phyloP scores from a whole-genome alignment of 768 basidiomycete genomes.

The Stropharia rugosoannulata region DNA sequence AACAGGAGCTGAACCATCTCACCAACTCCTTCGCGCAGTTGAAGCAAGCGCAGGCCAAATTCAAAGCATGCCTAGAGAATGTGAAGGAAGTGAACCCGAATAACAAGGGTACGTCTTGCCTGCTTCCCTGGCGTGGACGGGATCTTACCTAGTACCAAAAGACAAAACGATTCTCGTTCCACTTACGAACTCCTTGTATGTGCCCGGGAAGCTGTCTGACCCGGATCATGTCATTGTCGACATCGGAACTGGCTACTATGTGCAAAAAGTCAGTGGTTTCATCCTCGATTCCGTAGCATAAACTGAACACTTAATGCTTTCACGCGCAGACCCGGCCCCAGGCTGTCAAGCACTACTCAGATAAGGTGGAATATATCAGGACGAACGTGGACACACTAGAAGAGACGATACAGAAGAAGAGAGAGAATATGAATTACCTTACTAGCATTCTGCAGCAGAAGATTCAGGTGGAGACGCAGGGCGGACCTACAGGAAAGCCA shows the following conservation, averaged over 20 bases:
- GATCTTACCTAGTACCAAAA: slow-evolving; percentile 26
- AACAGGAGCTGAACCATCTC: slow-evolving; percentile 90
- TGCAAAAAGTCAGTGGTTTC: slow-evolving; percentile 72
- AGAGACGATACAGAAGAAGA: slow-evolving; percentile 87
- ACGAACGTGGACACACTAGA: slow-evolving; percentile 85
- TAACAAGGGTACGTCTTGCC: slow-evolving; percentile 50
- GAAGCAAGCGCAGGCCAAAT: slow-evolving; percentile 91
- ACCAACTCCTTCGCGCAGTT: slow-evolving; percentile 91
- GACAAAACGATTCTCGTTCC: slow-evolving; percentile 91
- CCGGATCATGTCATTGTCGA: slow-evolving; percentile 89
- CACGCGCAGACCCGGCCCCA: slow-evolving; percentile 70
- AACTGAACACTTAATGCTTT: background rate
- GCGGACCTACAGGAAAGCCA: slow-evolving; percentile 14
- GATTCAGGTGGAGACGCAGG: slow-evolving; percentile 35
- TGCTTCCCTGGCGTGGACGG: background rate
- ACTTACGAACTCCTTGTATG: slow-evolving; percentile 91
- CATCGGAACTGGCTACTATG: slow-evolving; percentile 94
- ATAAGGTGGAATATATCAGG: slow-evolving; percentile 80
- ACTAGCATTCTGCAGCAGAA: slow-evolving; percentile 71
- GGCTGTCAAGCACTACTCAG: slow-evolving; percentile 77
- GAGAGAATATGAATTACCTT: slow-evolving; percentile 82
- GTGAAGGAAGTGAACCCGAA: slow-evolving; percentile 70
- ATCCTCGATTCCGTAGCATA: background rate
- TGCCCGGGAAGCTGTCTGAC: slow-evolving; percentile 87
- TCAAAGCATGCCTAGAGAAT: slow-evolving; percentile 83